Conservation (phyloP, 169 alveolate species). For the Plasmodium sp. region DNA sequence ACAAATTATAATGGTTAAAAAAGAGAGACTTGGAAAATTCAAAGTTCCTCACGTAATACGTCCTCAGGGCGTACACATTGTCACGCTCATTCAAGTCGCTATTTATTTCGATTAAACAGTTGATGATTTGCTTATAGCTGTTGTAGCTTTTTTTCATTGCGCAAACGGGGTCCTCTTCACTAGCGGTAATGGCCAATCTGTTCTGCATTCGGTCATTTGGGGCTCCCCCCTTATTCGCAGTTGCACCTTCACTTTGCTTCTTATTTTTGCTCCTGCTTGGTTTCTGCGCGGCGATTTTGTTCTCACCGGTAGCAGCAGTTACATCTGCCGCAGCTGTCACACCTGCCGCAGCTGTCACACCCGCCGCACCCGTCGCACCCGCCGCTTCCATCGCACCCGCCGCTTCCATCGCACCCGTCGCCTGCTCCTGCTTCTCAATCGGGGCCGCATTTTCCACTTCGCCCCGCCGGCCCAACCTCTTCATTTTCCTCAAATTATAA, state of each 20-base stretch:
- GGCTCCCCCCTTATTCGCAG: background rate
- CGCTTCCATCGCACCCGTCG: background rate
- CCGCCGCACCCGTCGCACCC: too few species aligned
- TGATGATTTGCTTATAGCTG: constrained; percentile 24
- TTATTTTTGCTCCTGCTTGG: background rate
- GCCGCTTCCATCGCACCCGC: background rate
- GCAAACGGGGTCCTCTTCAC: background rate
- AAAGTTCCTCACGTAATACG: background rate
- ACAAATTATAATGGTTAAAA: constrained; percentile 24
- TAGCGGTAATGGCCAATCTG: background rate
- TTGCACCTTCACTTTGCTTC: background rate
- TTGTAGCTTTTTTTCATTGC: background rate
- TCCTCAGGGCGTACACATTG: constrained; percentile 40
- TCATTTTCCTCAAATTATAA: constrained; percentile 12
- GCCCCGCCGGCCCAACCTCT: background rate
- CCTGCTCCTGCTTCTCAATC: background rate
- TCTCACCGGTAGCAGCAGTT: too few species aligned
- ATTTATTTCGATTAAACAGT: constrained; percentile 45
- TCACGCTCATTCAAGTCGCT: constrained; percentile 33
- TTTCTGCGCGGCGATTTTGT: background rate
- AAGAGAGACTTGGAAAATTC: constrained; percentile 35
- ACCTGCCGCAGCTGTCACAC: too few species aligned
- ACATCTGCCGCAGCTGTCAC: too few species aligned
- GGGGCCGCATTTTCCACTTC: background rate
- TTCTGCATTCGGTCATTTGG: background rate